These are phyloP conservation scores for Saccharomycopsis sp. DNA, from an alignment of 805 yeast genomes.

Conservation along the genomic window DNA sequence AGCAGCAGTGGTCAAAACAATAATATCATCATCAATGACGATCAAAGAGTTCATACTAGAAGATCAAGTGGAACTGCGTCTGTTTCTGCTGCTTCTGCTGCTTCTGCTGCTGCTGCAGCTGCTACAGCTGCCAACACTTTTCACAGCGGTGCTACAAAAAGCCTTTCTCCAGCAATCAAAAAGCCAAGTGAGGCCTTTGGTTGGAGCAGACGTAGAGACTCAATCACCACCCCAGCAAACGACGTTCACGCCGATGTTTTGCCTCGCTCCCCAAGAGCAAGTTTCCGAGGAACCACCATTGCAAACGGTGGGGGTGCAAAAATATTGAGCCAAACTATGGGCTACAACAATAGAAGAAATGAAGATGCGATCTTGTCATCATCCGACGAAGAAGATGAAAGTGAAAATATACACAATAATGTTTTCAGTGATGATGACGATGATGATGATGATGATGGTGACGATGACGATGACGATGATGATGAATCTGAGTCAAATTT, in stretches of 20 bases:
- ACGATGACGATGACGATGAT: conserved; percentile 9
- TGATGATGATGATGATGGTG: conserved; percentile 33
- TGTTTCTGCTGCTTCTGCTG: conserved; percentile 27
- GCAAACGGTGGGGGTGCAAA: background rate
- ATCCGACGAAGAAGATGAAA: conserved; percentile 29
- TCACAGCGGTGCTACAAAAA: conserved; percentile 4
- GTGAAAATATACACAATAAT: conserved; percentile 27
- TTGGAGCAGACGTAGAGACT: conserved; percentile 19
- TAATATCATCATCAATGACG: background rate
- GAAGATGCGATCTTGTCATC: conserved; percentile 31
- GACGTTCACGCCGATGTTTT: conserved; percentile 25
- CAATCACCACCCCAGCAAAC: conserved; percentile 8
- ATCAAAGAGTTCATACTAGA: too few species aligned
- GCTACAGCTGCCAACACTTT: background rate
- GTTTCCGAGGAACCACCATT: conserved; percentile 10
- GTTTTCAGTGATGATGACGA: conserved; percentile 25
- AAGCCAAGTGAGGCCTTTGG: conserved; percentile 20
- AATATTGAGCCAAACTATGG: background rate
- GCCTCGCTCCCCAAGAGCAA: conserved; percentile 15
- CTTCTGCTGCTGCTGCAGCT: conserved; percentile 28
- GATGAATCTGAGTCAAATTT: background rate
- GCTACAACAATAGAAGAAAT: conserved; percentile 27
- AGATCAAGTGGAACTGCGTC: conserved; percentile 16
- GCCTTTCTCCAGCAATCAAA: conserved; percentile 10
- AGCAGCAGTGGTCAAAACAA: background rate